A percentile compares a stretch with the other conserved stretches of the same genome.
phyloP scores from a whole-genome alignment of 345 rosid genomes.

The Abelmoschus esculentus region DNA sequence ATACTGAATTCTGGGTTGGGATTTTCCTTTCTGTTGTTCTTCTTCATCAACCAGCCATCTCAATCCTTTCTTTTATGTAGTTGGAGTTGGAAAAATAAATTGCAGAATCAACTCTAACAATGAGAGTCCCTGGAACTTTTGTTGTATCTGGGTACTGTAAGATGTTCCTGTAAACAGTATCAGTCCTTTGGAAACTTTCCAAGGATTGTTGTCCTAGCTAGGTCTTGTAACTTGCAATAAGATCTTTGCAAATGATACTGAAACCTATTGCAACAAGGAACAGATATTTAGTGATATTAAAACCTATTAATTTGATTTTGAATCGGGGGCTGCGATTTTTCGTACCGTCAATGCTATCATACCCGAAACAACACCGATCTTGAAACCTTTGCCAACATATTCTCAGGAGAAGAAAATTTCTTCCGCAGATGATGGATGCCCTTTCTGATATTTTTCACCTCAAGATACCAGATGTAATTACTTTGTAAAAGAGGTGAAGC shows the following conservation, averaged over 20 bases:
- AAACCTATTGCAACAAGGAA: slow-evolving; percentile 35
- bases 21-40: slow-evolving; percentile 28
- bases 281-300: too few relatives aligned
- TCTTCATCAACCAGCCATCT: slow-evolving; percentile 74
- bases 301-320: too few relatives aligned
- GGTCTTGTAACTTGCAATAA: slow-evolving; percentile 84
- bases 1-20: slow-evolving; percentile 41
- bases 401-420: slow-evolving; percentile 56
- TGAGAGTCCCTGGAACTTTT: slow-evolving; percentile 53
- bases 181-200: slow-evolving; percentile 68
- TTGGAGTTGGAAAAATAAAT: slow-evolving; percentile 82
- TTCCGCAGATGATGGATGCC: slow-evolving; percentile 61
- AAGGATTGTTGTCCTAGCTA: slow-evolving; percentile 63
- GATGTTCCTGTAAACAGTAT: slow-evolving; percentile 52
- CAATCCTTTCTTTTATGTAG: slow-evolving; percentile 63
- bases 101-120: slow-evolving; percentile 82
- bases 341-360: slow-evolving; percentile 76
- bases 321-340: background rate
- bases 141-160: slow-evolving; percentile 69
- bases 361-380: slow-evolving; percentile 78
- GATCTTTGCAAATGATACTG: slow-evolving; percentile 73
- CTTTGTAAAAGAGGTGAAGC: background rate
- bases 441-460: slow-evolving; percentile 80
- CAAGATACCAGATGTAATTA: background rate
- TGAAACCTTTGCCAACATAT: slow-evolving; percentile 54